phyloP scores from a whole-genome alignment of 1,284 basidiomycete species.

The Tremellales sp. region DNA sequence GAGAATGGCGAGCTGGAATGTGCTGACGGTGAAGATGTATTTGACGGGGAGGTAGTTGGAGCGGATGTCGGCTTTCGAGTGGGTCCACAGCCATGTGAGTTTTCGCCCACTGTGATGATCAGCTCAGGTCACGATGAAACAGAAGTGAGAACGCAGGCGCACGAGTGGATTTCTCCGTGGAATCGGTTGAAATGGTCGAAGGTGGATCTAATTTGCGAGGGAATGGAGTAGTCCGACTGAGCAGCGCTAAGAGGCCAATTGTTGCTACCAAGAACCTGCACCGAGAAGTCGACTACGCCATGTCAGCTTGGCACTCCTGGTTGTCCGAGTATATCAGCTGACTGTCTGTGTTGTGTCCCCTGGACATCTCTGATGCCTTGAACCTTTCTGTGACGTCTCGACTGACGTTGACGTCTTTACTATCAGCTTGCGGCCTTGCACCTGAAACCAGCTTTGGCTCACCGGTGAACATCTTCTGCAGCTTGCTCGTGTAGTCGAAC shows the following conservation, averaged over 20 bases:
- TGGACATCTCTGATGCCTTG: conserved; percentile 85
- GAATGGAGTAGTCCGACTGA: conserved; percentile 80
- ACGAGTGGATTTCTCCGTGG: conserved; percentile 67
- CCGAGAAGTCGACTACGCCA: conserved; percentile 72
- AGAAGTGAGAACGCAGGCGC: conserved; percentile 5
- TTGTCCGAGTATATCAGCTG: conserved; percentile 9
- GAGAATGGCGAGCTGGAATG: conserved; percentile 92
- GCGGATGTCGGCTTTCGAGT: conserved; percentile 91
- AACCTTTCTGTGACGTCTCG: conserved; percentile 96
- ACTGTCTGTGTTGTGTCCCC: conserved; percentile 55
- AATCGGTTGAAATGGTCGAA: conserved; percentile 91
- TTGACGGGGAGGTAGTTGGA: conserved; percentile 91
- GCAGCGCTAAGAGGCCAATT: conserved; percentile 92
- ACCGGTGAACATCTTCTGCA: conserved; percentile 98
- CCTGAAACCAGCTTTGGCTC: conserved; percentile 21
- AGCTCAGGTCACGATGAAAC: background rate
- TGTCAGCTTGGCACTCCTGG: background rate
- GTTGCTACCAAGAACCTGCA: conserved; percentile 92
- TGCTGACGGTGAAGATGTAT: conserved; percentile 91
- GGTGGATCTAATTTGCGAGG: conserved; percentile 76
- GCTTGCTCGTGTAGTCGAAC: conserved; percentile 97
- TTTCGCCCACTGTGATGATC: conserved; percentile 67
- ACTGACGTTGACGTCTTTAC: conserved; percentile 84
- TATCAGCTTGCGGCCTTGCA: background rate
- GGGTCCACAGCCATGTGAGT: conserved; percentile 96